Evolutionary conservation across 2,329 filamentous ascomycete genomes (phyloP).

Genomic region (Diaporthe helianthi): DNA sequence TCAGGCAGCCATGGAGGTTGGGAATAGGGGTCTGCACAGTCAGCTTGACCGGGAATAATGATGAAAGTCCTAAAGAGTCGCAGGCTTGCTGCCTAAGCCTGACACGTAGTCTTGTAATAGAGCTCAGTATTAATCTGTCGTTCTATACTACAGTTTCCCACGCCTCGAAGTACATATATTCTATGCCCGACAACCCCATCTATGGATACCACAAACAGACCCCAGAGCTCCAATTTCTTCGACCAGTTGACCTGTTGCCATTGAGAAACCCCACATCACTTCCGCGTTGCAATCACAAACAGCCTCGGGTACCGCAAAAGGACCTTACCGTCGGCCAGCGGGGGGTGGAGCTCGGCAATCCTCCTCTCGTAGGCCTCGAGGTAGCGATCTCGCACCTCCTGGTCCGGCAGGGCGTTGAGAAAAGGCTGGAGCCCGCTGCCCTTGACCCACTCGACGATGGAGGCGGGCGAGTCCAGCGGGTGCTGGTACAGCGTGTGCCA

Average conservation of each 20-base stretch:
- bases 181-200: neutral
- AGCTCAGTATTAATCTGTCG: too few species aligned
- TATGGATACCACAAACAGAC: too few species aligned
- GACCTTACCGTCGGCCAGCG: slow-evolving; percentile 58
- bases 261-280: neutral
- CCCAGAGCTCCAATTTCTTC: neutral
- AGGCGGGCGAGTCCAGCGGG: slow-evolving; percentile 53
- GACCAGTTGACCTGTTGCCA: too few species aligned
- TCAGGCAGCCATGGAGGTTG: slow-evolving; percentile 72
- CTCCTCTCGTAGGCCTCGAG: slow-evolving; percentile 53
- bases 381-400: slow-evolving; percentile 51
- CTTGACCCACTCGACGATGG: slow-evolving; percentile 66
- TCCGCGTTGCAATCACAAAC: slow-evolving; percentile 57
- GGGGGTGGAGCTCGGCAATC: slow-evolving; percentile 52
- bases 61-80: too few species aligned
- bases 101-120: too few species aligned
- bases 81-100: too few species aligned
- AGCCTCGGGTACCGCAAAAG: slow-evolving; percentile 62
- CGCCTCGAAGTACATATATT: too few species aligned
- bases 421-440: slow-evolving; percentile 64
- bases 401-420: slow-evolving; percentile 52
- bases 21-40: slow-evolving; percentile 69
- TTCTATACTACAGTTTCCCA: neutral
- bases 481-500: slow-evolving; percentile 64
- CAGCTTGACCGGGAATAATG: slow-evolving; percentile 52